Base-by-base conservation (phyloP, 768 basidiomycete genomes). In the Mycena haematopus region DNA sequence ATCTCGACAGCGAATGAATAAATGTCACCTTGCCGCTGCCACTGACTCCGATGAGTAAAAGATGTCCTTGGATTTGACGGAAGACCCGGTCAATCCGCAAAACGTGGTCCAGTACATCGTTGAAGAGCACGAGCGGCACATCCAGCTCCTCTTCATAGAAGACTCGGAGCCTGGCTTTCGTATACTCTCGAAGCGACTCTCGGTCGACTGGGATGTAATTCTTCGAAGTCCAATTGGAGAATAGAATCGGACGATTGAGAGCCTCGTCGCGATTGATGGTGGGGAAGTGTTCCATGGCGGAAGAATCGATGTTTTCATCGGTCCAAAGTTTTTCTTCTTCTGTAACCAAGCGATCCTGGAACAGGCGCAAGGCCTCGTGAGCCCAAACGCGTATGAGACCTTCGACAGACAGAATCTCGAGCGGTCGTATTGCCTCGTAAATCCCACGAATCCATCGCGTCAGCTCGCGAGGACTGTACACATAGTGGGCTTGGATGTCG, bases 121-220 rank as follows among this genome's bases (percentile, higher is more conserved):
- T 98, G 84, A 99, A 99, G 22, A 99, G 84, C 24, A 99, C 97
- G 31, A 99, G 87, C 11, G 93, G 96, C 2, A 99, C 97, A 65
- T 99, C 97, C 55, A 99, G 78, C 77, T 99, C 97, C 78, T 99
- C 97, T 74, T 99, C 97, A 70, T 99, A 97, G 79, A 99, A 99
- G n/a, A 99, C 93, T 13, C 93, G 89, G 21, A 99, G 83, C 45
- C 97, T 90, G 21, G 96, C 96, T 76, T 98, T 98, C 22, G 94
- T 96, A 74, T 96, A 98, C 69, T 99, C 97, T 49, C 97, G 88
- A 13, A 99, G 86, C 35, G 86, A 82, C 69, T 97, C 96, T 52
- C 97, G 87, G 65, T 97, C 93, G 47, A 99, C 96, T 2, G 97
- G 90, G 49, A 99, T 87, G 74, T 99, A 99, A 72, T 98, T 79